phyloP scores from a whole-genome alignment of 331 rosid species.

The Pyrus hybrid region DNA sequence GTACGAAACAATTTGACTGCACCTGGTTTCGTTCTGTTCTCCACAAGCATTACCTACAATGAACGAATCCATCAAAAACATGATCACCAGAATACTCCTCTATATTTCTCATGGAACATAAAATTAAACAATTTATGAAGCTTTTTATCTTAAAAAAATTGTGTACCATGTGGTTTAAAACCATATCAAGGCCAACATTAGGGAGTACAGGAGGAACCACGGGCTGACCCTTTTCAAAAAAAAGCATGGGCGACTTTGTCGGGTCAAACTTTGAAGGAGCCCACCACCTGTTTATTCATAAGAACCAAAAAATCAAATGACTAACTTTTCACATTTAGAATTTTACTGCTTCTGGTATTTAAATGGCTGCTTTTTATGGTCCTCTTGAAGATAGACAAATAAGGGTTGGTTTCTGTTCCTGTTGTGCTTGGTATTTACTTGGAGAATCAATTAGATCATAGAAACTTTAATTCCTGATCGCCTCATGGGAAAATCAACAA shows the following conservation, averaged over 20 bases:
- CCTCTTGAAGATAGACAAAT: background rate
- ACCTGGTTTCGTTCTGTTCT: conserved; percentile 35
- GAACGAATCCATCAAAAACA: background rate
- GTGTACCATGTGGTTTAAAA: conserved; percentile 70
- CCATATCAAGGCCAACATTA: conserved; percentile 16
- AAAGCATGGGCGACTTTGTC: conserved; percentile 80
- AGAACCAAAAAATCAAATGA: conserved; percentile 11
- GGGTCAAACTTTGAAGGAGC: conserved; percentile 96
- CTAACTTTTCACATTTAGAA: background rate
- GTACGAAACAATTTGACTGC: conserved; percentile 70
- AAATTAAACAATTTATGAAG: background rate
- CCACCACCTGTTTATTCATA: conserved; percentile 73
- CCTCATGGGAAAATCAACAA: background rate
- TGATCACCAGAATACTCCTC: background rate
- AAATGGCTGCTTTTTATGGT: background rate
- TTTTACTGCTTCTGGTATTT: background rate
- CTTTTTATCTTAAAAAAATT: background rate
- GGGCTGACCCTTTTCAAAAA: conserved; percentile 69
- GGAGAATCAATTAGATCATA: background rate
- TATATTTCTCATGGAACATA: background rate
- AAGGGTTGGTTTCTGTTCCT: background rate
- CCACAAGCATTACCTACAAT: conserved; percentile 40
- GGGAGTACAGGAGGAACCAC: conserved; percentile 69
- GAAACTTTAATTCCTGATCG: background rate
- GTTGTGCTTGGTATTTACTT: background rate